Conservation (phyloP, 306 rosid species). For the Gillenia trifoliata region DNA sequence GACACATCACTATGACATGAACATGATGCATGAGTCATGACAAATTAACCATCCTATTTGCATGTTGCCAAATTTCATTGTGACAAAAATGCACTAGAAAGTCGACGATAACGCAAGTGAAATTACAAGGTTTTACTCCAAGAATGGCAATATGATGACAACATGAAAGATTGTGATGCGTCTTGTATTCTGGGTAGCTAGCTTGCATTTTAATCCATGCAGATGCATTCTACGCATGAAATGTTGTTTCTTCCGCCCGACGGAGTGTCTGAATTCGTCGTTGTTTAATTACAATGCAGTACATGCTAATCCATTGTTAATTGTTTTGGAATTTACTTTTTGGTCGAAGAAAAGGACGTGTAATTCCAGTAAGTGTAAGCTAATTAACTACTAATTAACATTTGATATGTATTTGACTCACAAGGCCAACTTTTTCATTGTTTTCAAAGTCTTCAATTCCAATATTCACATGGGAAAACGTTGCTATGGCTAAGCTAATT, state of each 20-base stretch:
- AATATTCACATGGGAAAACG: constrained; percentile 16
- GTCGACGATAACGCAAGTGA: not conserved
- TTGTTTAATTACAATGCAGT: not conserved
- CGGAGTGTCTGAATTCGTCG: not conserved
- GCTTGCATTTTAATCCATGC: not conserved
- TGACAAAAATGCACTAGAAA: not conserved
- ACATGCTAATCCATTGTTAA: not conserved
- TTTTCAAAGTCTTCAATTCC: constrained; percentile 1
- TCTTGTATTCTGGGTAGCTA: not conserved
- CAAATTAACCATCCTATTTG: not conserved
- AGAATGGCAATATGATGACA: not conserved
- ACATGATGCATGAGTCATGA: not conserved
- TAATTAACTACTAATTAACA: not conserved
- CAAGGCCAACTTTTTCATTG: not conserved
- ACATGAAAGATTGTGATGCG: not conserved
- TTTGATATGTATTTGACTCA: constrained; percentile 11
- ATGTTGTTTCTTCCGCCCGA: constrained; percentile 3
- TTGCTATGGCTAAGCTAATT: not conserved
- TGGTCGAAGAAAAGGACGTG: constrained; percentile 20
- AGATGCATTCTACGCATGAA: not conserved
- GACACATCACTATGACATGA: constrained; percentile 7
- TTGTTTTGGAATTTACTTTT: constrained; percentile 1
- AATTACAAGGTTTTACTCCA: not conserved
- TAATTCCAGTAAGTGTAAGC: not conserved
- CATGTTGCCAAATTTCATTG: not conserved